Evolutionary conservation across 306 rosid species (phyloP), one percentile per base, ranked within the genome.

Genomic region (Casuarina cunninghamiana): DNA sequence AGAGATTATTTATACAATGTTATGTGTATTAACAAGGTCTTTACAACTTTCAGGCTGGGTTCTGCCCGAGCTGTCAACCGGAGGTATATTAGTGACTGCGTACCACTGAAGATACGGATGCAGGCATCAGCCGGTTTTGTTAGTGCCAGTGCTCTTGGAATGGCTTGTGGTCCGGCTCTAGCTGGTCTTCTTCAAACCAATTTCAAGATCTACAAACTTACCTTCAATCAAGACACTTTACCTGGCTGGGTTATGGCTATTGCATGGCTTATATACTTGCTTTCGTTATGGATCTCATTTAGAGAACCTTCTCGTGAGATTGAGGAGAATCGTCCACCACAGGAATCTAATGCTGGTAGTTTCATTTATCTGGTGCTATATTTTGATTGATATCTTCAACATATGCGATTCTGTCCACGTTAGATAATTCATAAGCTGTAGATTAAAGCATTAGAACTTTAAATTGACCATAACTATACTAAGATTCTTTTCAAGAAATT

Each of bases 101-200:
- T 96, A 53, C 99, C 99, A 3, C 83, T 86, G 61, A 91, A 77
- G 88, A 71, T 77, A 71, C 98, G 99, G 62, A 93, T 96, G 98
- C 94, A 93, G 84, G 99, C 99, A 74, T 96, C 99, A 19, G 99
- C 99, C 4, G 99, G 90, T 77, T 96, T 96, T 83, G 99, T 96
- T 51, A 96, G 99, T 84, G 98, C 98, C 17, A 96, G 99, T 62
- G 99, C 99, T 78, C 96, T 96, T 51, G 99, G 99, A 84, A 96
- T 96, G 99, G 99, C 99, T 77, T 90, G 97, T 78, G 99, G 99
- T 83, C 99, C 99, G 77, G 99, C 98, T 62, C 84, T 96, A 62
- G 99, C 96, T 75, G 99, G 97, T 73, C 66, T 93, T 62, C 94
- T 96, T 80, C 99, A 96, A 84, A 93, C 79, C 8, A 44, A 93